Conservation (phyloP, 2,329 filamentous ascomycete species). For the Phaeosphaeriaceae sp. region DNA sequence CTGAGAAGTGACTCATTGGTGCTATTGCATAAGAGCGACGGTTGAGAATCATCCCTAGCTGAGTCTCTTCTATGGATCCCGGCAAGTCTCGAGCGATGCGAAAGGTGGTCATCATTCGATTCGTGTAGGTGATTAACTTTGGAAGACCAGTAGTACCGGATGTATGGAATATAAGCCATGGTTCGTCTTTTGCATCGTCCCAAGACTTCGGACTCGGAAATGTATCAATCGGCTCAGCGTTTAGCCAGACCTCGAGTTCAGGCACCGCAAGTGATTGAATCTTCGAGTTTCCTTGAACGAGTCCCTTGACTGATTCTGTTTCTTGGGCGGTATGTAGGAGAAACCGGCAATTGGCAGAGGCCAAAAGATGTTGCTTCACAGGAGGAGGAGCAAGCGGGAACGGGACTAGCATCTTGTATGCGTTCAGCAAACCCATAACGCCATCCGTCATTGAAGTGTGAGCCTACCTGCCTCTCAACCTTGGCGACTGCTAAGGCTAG, state of each 20-base stretch:
- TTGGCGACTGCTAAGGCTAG: conserved; percentile 8
- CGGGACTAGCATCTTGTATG: conserved; percentile 1
- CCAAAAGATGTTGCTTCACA: conserved; percentile 1
- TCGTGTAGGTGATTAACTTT: conserved; percentile 12
- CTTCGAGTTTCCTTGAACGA: background rate
- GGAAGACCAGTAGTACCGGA: conserved; percentile 41
- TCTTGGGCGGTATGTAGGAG: conserved; percentile 1
- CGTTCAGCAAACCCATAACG: background rate
- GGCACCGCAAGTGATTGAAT: conserved; percentile 6
- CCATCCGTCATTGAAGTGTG: background rate
- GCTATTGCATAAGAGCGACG: background rate
- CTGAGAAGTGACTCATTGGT: conserved; percentile 6
- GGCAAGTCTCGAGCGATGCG: conserved; percentile 6
- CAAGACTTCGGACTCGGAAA: conserved; percentile 24
- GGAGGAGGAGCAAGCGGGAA: background rate
- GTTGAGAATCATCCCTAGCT: conserved; percentile 1
- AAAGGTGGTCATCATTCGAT: conserved; percentile 13
- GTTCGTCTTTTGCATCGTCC: conserved; percentile 26
- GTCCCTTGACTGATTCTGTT: conserved; percentile 14
- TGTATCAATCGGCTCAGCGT: background rate
- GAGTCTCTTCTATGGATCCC: conserved; percentile 3
- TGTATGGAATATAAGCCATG: conserved; percentile 42
- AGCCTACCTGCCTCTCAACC: conserved; percentile 1
- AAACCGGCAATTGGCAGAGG: background rate
- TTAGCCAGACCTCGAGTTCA: conserved; percentile 1